Evolutionary conservation across 257 asterid genomes (phyloP).

Genomic region (Przewalskia tangutica): DNA sequence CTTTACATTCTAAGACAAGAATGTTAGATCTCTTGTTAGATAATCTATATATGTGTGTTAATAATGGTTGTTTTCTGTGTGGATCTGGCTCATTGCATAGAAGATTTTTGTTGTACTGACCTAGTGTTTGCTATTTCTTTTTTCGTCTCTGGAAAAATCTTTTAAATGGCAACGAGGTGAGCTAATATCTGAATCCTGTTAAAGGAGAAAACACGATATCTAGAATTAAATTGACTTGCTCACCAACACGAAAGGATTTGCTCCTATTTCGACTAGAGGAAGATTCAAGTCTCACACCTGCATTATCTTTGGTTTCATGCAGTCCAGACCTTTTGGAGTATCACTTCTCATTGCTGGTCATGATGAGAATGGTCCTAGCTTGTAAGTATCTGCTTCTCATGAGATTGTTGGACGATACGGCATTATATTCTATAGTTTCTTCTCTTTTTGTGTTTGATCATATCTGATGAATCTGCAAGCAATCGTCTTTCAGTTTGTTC

Average conservation of each 20-base stretch:
- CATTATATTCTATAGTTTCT: not conserved
- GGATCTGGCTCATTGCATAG: not conserved
- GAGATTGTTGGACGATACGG: not conserved
- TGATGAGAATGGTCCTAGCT: slow-evolving; percentile 88
- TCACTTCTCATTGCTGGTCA: slow-evolving; percentile 94
- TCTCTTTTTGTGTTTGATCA: not conserved
- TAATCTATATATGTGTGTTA: not conserved
- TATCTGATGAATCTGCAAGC: not conserved
- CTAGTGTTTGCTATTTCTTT: not conserved
- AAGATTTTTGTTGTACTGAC: not conserved
- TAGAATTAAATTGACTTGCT: not conserved
- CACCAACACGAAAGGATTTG: not conserved
- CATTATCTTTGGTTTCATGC: slow-evolving; percentile 19
- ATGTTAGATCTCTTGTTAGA: not conserved
- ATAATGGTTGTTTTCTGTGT: not conserved
- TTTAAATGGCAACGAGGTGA: not conserved
- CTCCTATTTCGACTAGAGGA: not conserved
- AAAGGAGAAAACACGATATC: not conserved
- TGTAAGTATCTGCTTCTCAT: slow-evolving; percentile 36
- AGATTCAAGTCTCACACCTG: not conserved
- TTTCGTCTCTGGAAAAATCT: not conserved
- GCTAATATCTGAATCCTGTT: not conserved
- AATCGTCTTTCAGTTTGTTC: not conserved
- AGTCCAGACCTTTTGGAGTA: slow-evolving; percentile 97
- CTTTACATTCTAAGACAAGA: not conserved